Base-by-base conservation (phyloP, 371 early-diverging fungal genomes). In the Dichotomocladium elegans region DNA sequence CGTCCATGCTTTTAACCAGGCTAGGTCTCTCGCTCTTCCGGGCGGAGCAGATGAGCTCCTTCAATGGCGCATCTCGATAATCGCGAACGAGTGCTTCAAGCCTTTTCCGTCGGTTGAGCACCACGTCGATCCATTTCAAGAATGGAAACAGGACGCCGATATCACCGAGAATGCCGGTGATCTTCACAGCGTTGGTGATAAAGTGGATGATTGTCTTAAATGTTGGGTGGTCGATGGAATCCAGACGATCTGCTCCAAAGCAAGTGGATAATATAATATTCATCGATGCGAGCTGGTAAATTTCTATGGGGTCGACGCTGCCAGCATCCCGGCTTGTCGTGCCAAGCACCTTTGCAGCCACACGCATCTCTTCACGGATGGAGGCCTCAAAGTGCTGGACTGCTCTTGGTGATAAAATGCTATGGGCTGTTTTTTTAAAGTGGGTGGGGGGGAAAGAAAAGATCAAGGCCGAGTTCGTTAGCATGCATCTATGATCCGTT, bases 111-210 rank as follows among this genome's bases (percentile, higher is more conserved):
- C 43, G 15, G n/a, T 29, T 24, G 21, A 28, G 24, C 22, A 60
- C 15, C 5, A 31, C 15, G 15, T 49, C 41, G 10, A 47, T 26
- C 33, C 47, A 37, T 21, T 19, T n/a, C 4, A 49, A 28, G 17
- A 22, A n/a, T 1, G 63, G 63, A 2, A 62, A 33, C 19, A 54
- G 51, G 5, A 52, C 35, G 19, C 58, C 41, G 1, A 51, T 35
- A 30, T 62, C 63, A 14, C 50, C 27, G 17, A 41, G 11, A 6
- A 51, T 12, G 12, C 47, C 46, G 11, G 53, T 28, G 11, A 25
- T 15, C 6, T 19, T 52, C 15, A 58, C n/a, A 3, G 30, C 15
- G 3, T 35, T 41, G 14, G 46, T 42, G 25, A 45, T 29, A 24
- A 51, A 17, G 11, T 47, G 30, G 3, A 58, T 42, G 6, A 58